Conservation (phyloP, 2,329 filamentous ascomycete species). For the Cadophora sp. region DNA sequence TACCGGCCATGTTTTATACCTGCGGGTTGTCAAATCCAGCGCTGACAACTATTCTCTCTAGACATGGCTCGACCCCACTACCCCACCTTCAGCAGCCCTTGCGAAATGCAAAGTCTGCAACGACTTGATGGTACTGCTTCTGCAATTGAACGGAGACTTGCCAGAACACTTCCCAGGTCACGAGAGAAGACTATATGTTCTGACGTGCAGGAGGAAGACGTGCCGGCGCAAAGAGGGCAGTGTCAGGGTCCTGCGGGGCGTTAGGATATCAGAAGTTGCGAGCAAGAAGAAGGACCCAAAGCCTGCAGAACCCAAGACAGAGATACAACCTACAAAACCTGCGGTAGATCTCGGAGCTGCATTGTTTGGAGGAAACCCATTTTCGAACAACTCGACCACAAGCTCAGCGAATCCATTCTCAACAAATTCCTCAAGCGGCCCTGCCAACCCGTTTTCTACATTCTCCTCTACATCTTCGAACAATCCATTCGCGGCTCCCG, state of each 20-base stretch:
- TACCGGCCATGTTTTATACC: not conserved
- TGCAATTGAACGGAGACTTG: conserved; percentile 91
- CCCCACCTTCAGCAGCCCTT: conserved; percentile 75
- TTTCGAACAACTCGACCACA: conserved; percentile 44
- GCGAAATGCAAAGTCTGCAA: conserved; percentile 90
- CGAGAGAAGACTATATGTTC: conserved; percentile 86
- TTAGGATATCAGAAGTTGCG: conserved; percentile 53
- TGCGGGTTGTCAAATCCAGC: not conserved
- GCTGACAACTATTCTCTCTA: conserved; percentile 46
- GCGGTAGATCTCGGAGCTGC: conserved; percentile 64
- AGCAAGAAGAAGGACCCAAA: conserved; percentile 44
- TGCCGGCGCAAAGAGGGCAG: conserved; percentile 86
- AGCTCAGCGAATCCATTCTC: conserved; percentile 69
- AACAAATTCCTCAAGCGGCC: conserved; percentile 38
- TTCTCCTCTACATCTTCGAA: conserved; percentile 53
- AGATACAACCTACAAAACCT: conserved; percentile 36
- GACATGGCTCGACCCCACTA: conserved; percentile 83
- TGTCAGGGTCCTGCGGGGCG: conserved; percentile 75
- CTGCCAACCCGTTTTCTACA: conserved; percentile 39
- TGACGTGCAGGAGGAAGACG: conserved; percentile 77
- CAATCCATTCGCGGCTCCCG: conserved; percentile 55
- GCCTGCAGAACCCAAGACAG: conserved; percentile 41
- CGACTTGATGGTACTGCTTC: conserved; percentile 79
- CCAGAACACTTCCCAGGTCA: conserved; percentile 86
- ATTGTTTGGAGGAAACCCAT: conserved; percentile 70